These are phyloP conservation scores for Globisporangium orthogonon DNA, from an alignment of 352 stramenopile species.

Conservation along the genomic window DNA sequence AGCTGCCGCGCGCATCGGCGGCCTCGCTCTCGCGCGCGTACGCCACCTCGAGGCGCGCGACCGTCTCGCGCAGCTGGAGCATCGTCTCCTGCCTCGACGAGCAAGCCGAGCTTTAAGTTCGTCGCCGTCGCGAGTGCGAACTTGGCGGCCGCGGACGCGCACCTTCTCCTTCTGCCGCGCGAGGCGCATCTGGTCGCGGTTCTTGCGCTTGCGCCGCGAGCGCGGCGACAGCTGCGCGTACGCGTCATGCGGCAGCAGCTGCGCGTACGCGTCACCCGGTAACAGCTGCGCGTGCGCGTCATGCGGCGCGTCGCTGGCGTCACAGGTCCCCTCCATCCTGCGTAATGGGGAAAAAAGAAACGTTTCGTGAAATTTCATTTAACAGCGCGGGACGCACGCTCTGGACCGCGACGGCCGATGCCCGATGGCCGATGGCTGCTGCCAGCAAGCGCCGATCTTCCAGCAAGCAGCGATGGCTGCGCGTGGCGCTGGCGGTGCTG, in stretches of 20 bases:
- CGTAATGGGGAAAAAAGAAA: no score
- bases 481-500: no score
- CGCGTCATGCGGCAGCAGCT: not conserved
- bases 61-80: conserved; percentile 33
- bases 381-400: no score
- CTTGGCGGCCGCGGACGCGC: not conserved
- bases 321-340: no score
- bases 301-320: not conserved
- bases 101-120: not conserved
- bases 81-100: conserved; percentile 27
- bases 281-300: not conserved
- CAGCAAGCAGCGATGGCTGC: no score
- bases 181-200: conserved; percentile 47
- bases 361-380: no score
- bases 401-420: no score
- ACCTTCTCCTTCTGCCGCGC: conserved; percentile 40
- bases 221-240: conserved; percentile 30
- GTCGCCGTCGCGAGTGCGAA: not conserved
- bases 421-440: no score
- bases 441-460: no score
- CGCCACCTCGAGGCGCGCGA: conserved; percentile 33
- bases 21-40: conserved; percentile 16
- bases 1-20: conserved; percentile 10
- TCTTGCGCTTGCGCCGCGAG: conserved; percentile 40
- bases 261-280: not conserved